A percentile compares a stretch with the other conserved stretches of the same genome.
Evolutionary conservation across 257 asterid species (phyloP).

Genomic region (Ilex aquifolium): DNA sequence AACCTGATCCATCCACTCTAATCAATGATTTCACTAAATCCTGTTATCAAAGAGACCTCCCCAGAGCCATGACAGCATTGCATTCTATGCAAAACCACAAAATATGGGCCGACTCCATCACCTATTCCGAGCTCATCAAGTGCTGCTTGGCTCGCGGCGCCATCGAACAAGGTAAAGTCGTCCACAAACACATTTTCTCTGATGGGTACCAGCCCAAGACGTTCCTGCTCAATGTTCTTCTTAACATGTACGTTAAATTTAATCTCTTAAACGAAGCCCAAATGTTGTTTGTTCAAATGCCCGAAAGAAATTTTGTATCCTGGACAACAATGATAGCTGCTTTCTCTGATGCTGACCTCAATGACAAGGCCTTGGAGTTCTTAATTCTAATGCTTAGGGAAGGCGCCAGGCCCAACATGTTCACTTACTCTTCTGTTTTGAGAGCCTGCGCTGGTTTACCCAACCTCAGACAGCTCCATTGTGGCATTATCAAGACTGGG

Average conservation of each 20-base stretch:
- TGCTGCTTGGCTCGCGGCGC: slow-evolving; percentile 71
- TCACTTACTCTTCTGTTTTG: slow-evolving; percentile 79
- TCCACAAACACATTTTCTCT: slow-evolving; percentile 66
- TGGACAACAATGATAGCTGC: slow-evolving; percentile 18
- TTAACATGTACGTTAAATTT: slow-evolving; percentile 81
- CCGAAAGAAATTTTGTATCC: slow-evolving; percentile 57
- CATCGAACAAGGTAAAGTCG: slow-evolving; percentile 42
- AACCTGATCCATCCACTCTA: slow-evolving; percentile 2
- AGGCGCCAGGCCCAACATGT: slow-evolving; percentile 79
- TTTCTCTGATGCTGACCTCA: slow-evolving; percentile 35
- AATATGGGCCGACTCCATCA: slow-evolving; percentile 59
- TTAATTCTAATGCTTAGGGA: slow-evolving; percentile 72
- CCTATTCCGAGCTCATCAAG: slow-evolving; percentile 73
- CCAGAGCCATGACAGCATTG: slow-evolving; percentile 61
- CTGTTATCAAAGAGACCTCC: slow-evolving; percentile 60
- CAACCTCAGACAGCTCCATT: slow-evolving; percentile 54
- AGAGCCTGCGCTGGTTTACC: slow-evolving; percentile 58
- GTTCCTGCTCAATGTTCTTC: slow-evolving; percentile 54
- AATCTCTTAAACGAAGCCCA: slow-evolving; percentile 60
- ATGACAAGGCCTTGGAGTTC: slow-evolving; percentile 50
- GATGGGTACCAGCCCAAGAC: slow-evolving; percentile 72
- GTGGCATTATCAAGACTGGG: slow-evolving; percentile 68
- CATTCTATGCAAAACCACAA: slow-evolving; percentile 48
- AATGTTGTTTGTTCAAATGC: slow-evolving; percentile 58
- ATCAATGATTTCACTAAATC: slow-evolving; percentile 40